Conservation (phyloP, 805 yeast genomes). For the Ogataea dorogensis region DNA sequence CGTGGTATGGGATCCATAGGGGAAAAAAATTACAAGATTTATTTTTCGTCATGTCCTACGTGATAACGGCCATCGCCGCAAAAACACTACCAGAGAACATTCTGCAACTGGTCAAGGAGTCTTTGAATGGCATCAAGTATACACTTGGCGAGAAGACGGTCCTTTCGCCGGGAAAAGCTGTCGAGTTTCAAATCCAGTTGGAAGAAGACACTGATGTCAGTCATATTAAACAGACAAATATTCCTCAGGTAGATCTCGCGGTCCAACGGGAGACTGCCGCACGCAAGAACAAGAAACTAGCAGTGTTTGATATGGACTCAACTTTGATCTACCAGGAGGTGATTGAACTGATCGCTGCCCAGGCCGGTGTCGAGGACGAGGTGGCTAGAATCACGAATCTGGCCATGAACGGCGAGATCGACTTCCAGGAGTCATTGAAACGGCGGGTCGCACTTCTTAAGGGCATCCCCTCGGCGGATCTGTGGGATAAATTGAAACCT, state of each 20-base stretch:
- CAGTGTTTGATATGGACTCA: constrained; percentile 97
- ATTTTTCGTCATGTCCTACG: constrained; percentile 24
- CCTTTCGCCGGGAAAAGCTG: constrained; percentile 37
- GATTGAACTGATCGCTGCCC: constrained; percentile 90
- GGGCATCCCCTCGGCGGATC: constrained; percentile 69
- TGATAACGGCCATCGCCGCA: constrained; percentile 33
- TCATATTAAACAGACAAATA: constrained; percentile 25
- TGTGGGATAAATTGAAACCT: constrained; percentile 77
- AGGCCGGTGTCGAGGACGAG: constrained; percentile 84
- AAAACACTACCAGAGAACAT: constrained; percentile 7
- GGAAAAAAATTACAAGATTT: constrained; percentile 3
- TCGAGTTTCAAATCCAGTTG: constrained; percentile 35
- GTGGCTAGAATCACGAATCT: constrained; percentile 87
- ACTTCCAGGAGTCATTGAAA: constrained; percentile 76
- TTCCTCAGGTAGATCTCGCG: constrained; percentile 40
- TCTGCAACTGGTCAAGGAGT: neutral
- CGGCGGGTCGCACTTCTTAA: constrained; percentile 75
- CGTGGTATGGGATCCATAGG: constrained; percentile 18
- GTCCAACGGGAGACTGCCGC: constrained; percentile 36
- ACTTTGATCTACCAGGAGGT: constrained; percentile 95
- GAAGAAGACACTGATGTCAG: constrained; percentile 13
- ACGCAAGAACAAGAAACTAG: constrained; percentile 50
- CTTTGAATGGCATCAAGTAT: neutral
- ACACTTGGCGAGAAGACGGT: constrained; percentile 21
- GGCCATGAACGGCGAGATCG: constrained; percentile 97